Evolutionary conservation across 2,329 filamentous ascomycete genomes (phyloP), one percentile per base, ranked within the genome.

Genomic region (Penicillium aurantiogriseum): DNA sequence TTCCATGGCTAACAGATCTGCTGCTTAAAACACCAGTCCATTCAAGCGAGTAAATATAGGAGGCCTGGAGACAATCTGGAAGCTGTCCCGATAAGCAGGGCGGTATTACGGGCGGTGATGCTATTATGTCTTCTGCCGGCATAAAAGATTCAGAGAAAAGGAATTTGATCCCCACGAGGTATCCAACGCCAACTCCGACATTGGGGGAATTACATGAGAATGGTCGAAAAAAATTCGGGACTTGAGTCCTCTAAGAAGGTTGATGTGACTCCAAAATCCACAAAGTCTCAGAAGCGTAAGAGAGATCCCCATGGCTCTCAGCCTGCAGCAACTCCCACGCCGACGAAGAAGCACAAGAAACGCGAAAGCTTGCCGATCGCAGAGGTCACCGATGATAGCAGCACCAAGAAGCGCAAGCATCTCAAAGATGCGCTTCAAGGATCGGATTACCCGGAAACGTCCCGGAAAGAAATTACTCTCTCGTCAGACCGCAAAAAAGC

Each of bases 141-240:
- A 62, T 44, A 64, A 67, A 57, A 58, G 52, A 62, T 57, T 45
- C 57, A 59, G 50, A 57, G 59, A 63, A 56, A 57, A 35, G 39
- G 49, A 63, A 49, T 56, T 57, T 61, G 57, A 50, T 54, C 25
- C 38, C 35, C 51, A 45, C 33, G 43, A 47, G 36, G 17, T 17
- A 55, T 35, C 19, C 25, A 51, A 27, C 44, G 17, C 19, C 57
- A 47, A 60, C n/a, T 25, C 21, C 25, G 36, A 50, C 56, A 45
- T 62, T 63, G 51, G 54, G 53, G 56, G n/a, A 43, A 52, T 54
- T 53, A 6, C 29, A 46, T 43, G 43, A 71, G 53, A 56, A 83
- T 83, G 80, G 73, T 78, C 57, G 76, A 73, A 52, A 73, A 75
- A 47, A 74, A 81, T 36, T 79, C 81, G 62, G 72, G 76, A 31